Conservation (phyloP, 345 rosid genomes). For the Hibiscus trionum region DNA sequence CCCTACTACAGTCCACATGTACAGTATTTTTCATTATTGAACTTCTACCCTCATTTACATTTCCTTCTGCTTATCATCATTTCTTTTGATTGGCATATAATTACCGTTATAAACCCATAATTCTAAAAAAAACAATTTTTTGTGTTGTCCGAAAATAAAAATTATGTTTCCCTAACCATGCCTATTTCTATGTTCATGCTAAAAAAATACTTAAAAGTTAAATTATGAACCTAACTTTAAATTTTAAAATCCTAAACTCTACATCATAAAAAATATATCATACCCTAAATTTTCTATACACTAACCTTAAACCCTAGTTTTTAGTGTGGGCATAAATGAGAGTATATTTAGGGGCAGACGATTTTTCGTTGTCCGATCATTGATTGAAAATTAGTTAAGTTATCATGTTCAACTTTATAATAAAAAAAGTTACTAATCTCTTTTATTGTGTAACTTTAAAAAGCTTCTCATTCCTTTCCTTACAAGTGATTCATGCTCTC, state of each 20-base stretch:
- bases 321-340: no score
- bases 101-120: background rate
- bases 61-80: background rate
- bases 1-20: slow-evolving; percentile 19
- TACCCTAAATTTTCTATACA: no score
- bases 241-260: no score
- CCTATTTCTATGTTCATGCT: no score
- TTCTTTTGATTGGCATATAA: background rate
- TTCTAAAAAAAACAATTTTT: background rate
- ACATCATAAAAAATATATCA: no score
- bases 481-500: slow-evolving; percentile 22
- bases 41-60: slow-evolving; percentile 12
- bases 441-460: background rate
- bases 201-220: no score
- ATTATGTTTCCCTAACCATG: no score
- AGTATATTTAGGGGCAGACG: no score
- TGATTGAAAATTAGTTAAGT: background rate
- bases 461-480: slow-evolving; percentile 18
- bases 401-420: background rate
- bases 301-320: no score
- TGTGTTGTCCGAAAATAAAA: background rate
- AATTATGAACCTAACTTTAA: no score
- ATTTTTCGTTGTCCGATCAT: background rate
- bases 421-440: background rate
- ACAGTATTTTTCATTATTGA: slow-evolving; percentile 27